Conservation (phyloP, 208 protist species). For the Trypanosoma rangeli region DNA sequence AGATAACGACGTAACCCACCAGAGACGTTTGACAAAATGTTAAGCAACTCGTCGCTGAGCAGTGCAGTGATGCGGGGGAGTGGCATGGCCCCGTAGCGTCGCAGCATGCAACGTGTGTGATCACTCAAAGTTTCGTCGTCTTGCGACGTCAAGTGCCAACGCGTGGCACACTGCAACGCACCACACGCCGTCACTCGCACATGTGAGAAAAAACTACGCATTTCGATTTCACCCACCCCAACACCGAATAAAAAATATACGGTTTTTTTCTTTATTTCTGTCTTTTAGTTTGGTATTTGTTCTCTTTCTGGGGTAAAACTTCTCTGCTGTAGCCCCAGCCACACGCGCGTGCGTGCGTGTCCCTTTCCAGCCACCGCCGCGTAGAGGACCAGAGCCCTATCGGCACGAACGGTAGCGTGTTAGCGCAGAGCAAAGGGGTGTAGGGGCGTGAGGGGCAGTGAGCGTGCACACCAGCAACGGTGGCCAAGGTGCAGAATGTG, state of each 20-base stretch:
- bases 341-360: background rate
- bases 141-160: constrained; percentile 1
- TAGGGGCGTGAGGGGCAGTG: background rate
- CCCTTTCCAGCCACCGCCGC: background rate
- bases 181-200: background rate
- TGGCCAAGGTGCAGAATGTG: too few relatives aligned
- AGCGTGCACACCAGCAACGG: background rate
- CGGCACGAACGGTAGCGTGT: too few relatives aligned
- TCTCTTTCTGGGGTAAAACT: background rate
- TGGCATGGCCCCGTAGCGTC: constrained; percentile 53
- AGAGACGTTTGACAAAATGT: constrained; percentile 29
- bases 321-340: background rate
- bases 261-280: background rate
- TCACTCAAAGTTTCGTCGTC: constrained; percentile 22
- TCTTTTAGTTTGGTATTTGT: background rate
- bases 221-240: background rate
- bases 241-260: background rate
- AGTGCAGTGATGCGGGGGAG: constrained; percentile 52
- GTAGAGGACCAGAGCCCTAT: background rate
- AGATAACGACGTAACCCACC: constrained; percentile 43
- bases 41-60: constrained; percentile 60
- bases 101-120: constrained; percentile 20
- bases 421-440: too few relatives aligned
- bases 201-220: constrained; percentile 12
- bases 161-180: constrained; percentile 1